Evolutionary conservation across 2,329 filamentous ascomycete species (phyloP).

Genomic region (Periconia sp.): DNA sequence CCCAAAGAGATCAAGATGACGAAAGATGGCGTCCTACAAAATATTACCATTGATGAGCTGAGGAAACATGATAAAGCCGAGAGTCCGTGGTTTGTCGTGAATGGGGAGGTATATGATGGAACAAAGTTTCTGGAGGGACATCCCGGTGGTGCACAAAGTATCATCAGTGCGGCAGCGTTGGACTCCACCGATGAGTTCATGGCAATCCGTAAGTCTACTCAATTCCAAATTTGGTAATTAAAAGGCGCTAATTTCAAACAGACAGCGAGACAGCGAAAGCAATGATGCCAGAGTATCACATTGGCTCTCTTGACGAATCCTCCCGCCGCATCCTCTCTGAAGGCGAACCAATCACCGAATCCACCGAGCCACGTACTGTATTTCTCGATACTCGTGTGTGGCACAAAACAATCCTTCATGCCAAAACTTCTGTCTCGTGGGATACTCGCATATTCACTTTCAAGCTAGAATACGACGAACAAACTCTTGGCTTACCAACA

Average conservation of each 20-base stretch:
- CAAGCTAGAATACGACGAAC: constrained; percentile 72
- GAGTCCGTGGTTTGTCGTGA: constrained; percentile 85
- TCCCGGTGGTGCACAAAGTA: constrained; percentile 85
- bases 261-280: constrained; percentile 90
- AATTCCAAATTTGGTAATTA: not conserved
- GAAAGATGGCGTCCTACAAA: constrained; percentile 66
- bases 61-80: constrained; percentile 68
- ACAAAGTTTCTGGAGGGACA: constrained; percentile 80
- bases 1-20: constrained; percentile 78
- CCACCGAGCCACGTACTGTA: constrained; percentile 56
- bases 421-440: constrained; percentile 72
- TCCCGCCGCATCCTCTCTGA: constrained; percentile 62
- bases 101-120: constrained; percentile 88
- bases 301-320: constrained; percentile 74
- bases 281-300: constrained; percentile 87
- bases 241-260: constrained; percentile 48
- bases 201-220: constrained; percentile 75
- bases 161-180: constrained; percentile 79
- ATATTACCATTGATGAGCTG: constrained; percentile 75
- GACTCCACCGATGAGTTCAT: constrained; percentile 90
- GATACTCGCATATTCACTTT: constrained; percentile 86
- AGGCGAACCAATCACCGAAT: constrained; percentile 50
- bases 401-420: constrained; percentile 73
- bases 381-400: constrained; percentile 78
- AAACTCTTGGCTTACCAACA: constrained; percentile 76